Evolutionary conservation across 225 moss, liverwort and hornwort species (phyloP).

Genomic region (Thuidium tamariscinum): DNA sequence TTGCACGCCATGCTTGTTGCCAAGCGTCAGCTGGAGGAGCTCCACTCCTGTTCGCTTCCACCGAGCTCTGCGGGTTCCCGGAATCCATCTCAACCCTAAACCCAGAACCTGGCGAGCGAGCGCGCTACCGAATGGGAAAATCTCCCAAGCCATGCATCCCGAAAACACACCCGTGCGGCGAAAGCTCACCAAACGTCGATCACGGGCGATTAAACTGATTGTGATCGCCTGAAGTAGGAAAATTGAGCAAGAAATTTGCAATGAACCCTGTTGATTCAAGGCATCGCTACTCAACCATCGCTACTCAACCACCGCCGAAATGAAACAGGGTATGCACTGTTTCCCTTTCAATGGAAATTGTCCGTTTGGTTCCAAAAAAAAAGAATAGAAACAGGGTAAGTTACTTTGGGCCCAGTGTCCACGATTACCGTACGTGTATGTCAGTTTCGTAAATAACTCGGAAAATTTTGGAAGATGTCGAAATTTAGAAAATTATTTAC

Average conservation of each 20-base stretch:
- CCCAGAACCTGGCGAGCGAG: neutral
- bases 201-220: neutral
- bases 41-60: no score
- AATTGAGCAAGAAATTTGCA: neutral
- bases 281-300: no score
- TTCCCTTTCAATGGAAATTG: no score
- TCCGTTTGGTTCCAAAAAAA: no score
- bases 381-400: no score
- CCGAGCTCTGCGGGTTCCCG: constrained; percentile 14
- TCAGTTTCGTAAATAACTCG: no score
- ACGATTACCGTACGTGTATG: no score
- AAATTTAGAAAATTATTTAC: no score
- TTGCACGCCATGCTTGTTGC: constrained; percentile 54
- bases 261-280: neutral
- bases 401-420: no score
- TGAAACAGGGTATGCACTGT: no score
- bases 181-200: neutral
- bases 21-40: constrained; percentile 51
- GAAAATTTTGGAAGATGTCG: no score
- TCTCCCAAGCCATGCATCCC: neutral
- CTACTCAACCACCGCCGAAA: no score
- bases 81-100: constrained; percentile 10
- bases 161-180: neutral
- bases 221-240: neutral
- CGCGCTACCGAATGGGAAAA: neutral